Conservation (phyloP, 2,329 filamentous ascomycete species). For the Aspergillus ustus region DNA sequence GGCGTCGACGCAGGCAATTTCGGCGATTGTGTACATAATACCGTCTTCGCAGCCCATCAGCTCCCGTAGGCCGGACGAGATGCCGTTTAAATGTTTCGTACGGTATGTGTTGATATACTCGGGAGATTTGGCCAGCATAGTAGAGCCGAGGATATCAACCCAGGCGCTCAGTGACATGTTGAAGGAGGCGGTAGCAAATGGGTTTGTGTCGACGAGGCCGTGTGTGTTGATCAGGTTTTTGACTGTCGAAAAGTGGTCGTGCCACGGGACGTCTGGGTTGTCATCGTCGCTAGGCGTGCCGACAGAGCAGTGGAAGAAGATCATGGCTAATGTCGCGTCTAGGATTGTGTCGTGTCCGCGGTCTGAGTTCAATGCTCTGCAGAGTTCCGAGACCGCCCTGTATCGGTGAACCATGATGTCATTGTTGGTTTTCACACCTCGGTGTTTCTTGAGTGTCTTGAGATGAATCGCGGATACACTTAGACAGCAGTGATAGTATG, state of each 20-base stretch:
- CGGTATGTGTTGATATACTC: too few species aligned
- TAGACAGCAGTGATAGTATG: constrained; percentile 91
- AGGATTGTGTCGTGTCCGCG: constrained; percentile 83
- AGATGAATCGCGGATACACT: constrained; percentile 90
- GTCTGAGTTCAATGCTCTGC: constrained; percentile 77
- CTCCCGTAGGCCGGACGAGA: too few species aligned
- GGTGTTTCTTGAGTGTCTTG: constrained; percentile 63
- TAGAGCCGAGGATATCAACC: too few species aligned
- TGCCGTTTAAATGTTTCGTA: too few species aligned
- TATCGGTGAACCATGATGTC: constrained; percentile 75
- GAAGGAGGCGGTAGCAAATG: too few species aligned
- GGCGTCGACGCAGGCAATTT: too few species aligned
- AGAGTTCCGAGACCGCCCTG: constrained; percentile 81
- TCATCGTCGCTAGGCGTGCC: constrained; percentile 76
- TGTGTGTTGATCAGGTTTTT: constrained; percentile 80
- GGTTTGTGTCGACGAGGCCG: too few species aligned
- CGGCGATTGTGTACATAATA: too few species aligned
- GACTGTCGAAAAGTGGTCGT: constrained; percentile 93
- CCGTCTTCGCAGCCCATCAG: too few species aligned
- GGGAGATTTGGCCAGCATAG: too few species aligned
- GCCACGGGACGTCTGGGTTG: constrained; percentile 90
- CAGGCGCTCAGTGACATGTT: too few species aligned
- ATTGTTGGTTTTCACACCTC: background rate
- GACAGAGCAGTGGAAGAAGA: constrained; percentile 92
- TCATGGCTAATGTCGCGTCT: constrained; percentile 89